Evolutionary conservation across 176 grass and related monocot species (phyloP).

Genomic region (Ananas comosus): DNA sequence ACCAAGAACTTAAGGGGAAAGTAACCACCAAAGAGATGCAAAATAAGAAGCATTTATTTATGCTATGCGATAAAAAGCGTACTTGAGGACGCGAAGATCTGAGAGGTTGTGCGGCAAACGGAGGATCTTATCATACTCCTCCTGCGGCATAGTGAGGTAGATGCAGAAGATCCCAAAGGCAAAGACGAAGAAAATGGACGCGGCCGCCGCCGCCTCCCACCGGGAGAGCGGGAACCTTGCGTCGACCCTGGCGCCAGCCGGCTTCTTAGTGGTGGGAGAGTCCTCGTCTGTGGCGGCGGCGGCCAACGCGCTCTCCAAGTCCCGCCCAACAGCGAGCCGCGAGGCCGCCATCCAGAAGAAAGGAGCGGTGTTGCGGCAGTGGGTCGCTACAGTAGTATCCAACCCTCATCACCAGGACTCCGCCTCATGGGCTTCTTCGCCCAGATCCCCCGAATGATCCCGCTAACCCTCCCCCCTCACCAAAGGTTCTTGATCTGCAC

Average conservation of each 20-base stretch:
- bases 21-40: constrained; percentile 1
- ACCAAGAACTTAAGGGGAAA: too few relatives aligned
- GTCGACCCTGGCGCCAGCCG: constrained; percentile 32
- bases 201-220: constrained; percentile 56
- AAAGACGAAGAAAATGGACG: constrained; percentile 59
- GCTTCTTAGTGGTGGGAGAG: constrained; percentile 54
- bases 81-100: constrained; percentile 91
- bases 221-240: constrained; percentile 46
- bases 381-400: constrained; percentile 4
- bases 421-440: neutral
- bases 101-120: constrained; percentile 75
- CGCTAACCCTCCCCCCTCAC: neutral
- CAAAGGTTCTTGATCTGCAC: neutral
- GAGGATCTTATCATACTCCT: constrained; percentile 73
- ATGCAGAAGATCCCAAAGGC: constrained; percentile 78
- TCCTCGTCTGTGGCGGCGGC: constrained; percentile 20
- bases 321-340: constrained; percentile 30
- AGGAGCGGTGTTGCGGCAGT: neutral
- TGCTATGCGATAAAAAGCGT: neutral
- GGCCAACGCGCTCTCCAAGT: constrained; percentile 45
- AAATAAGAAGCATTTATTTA: neutral
- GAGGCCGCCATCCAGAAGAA: constrained; percentile 33
- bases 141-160: constrained; percentile 58
- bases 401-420: neutral
- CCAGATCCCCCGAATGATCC: neutral